Base-by-base conservation (phyloP, 2,329 filamentous ascomycete species). In the Fusarium nurragi region DNA sequence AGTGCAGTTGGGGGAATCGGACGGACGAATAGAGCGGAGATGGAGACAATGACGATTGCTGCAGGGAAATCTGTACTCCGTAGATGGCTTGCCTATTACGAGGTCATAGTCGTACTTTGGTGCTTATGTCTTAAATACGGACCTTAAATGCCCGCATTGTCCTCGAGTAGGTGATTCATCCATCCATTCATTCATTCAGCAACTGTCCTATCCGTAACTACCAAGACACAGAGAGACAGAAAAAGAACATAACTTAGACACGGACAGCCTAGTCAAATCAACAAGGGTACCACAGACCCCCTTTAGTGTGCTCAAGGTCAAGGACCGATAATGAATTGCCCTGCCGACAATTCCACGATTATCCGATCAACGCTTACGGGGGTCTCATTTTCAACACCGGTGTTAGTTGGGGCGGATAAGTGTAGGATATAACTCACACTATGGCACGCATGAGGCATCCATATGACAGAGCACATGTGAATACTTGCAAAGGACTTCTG, bases 341-440 rank as follows among this genome's bases (percentile, higher is more conserved):
- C 41, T 68, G 65, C 63, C 30, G 52, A 62, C 41, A 54, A 59
- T 49, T 54, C 32, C 41, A 68, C 59, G 54, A 43, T 52, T 64
- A 55, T 60, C 45, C 45, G 46, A 56, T 60, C 37, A 47, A 43
- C 46, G 39, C 49, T 52, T 53, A 48, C 45, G 30, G 14, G 56
- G 56, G 28, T n/a, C 60, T 41, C 54, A 49, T 49, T 38, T 41
- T 48, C 9, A 59, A 60, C 28, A 34, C 44, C 16, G 19, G 32
- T 41, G 36, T 51, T 38, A 26, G 25, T 38, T 43, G 26, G n/a
- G 50, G 52, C 57, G 30, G 47, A 41, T 28, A 45, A 23, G 30
- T 16, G 16, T n/a, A 34, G 30, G 30, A 34, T n/a, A n/a, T 58
- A 26, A 43, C 46, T 64, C 41, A 43, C 46, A 52, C 53, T 39